Evolutionary conservation across 768 basidiomycete species (phyloP), one percentile per base, ranked within the genome.

Genomic region (Fibroporia radiculosa): DNA sequence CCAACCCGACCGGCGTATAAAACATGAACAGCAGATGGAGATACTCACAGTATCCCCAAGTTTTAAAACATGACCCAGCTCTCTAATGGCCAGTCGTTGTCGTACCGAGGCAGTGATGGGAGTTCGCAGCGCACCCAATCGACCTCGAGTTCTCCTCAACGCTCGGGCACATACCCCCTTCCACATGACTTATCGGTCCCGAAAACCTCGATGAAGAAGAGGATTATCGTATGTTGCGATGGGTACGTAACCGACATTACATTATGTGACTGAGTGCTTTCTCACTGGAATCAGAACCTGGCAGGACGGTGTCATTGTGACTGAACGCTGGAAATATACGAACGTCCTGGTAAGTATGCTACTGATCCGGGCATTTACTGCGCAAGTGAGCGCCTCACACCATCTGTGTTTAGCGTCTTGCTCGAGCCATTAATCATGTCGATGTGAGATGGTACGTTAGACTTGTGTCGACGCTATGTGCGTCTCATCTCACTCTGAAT

Each of bases 211-310:
- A n/a, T n/a, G n/a, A n/a, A n/a, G 48, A 84, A 84, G 55, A 69
- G 84, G 42, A 74, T 87, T 38, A 68, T 84, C 23, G 69, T 87
- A 28, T 86, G 82, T 52, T 87, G 84, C 50, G 84, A 87, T 55
- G 84, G 84, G 84, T 80, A 48, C 53, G 74, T 60, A 11, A 28
- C 6, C 10, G 37, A 22, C 26, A 37, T 27, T 24, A 22, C 26
- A 37, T 27, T 24, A 23, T 18, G 25, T 19, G 11, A 6, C 13
- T 16, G 40, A 13, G 31, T 16, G 6, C 5, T 2, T 16, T n/a
- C 31, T 12, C 16, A 14, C 26, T 26, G 11, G 28, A 3, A 29
- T 23, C 40, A 86, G 83, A 33, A 86, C 83, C 16, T 84, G 84
- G 82, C 76, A 84, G 64, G 81, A 86, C 55, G 84, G 62, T 10